These are phyloP conservation scores for Trebouxia sp. DNA, from an alignment of 139 green algal genomes.

Conservation along the genomic window DNA sequence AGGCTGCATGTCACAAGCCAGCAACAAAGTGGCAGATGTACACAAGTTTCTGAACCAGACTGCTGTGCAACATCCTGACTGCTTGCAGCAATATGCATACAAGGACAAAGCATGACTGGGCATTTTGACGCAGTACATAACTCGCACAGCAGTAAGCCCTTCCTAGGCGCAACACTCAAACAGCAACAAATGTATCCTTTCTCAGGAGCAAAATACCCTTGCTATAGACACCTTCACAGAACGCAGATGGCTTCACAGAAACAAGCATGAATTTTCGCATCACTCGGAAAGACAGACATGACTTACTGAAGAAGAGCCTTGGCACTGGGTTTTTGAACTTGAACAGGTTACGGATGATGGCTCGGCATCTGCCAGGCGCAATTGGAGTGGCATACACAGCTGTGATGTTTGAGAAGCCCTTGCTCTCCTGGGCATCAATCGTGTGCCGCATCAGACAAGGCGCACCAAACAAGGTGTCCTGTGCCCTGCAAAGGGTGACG, in stretches of 20 bases:
- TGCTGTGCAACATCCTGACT: too few relatives aligned
- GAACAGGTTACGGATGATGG: slow-evolving; percentile 56
- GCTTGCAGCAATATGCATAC: too few relatives aligned
- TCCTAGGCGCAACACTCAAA: background rate
- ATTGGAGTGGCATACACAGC: slow-evolving; percentile 39
- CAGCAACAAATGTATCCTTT: background rate
- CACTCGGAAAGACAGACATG: background rate
- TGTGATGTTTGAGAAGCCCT: slow-evolving; percentile 57
- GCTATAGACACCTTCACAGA: too few relatives aligned
- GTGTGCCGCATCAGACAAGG: slow-evolving; percentile 53
- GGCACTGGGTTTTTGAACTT: slow-evolving; percentile 49
- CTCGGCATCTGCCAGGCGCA: slow-evolving; percentile 44
- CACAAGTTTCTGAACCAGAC: too few relatives aligned
- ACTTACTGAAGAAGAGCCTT: slow-evolving; percentile 23
- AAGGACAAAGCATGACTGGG: background rate
- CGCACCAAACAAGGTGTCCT: slow-evolving; percentile 44
- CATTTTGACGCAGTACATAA: background rate
- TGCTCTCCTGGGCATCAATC: slow-evolving; percentile 41
- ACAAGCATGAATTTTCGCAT: too few relatives aligned
- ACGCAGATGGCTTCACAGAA: too few relatives aligned
- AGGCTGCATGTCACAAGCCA: too few relatives aligned
- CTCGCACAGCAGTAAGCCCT: background rate
- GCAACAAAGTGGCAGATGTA: too few relatives aligned
- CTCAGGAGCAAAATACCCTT: too few relatives aligned
- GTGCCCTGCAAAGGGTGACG: slow-evolving; percentile 20